A percentile compares a stretch with the other conserved stretches of the same genome.
phyloP scores from a whole-genome alignment of 495 filamentous ascomycete species.

The Penicillium salamii region DNA sequence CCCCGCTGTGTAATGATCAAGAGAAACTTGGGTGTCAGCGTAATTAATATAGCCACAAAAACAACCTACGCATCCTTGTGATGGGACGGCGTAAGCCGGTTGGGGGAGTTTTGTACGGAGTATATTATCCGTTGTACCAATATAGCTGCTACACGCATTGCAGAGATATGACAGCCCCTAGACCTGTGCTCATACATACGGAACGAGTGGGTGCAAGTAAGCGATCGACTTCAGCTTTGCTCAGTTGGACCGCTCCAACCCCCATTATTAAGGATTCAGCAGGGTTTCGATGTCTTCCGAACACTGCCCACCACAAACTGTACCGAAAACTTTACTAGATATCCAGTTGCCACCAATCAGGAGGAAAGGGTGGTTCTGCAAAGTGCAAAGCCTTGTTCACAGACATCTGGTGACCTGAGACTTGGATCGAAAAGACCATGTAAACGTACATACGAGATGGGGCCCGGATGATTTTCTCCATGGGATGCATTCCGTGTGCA shows the following conservation, averaged over 20 bases:
- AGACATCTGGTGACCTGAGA: neutral
- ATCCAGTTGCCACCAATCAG: conserved; percentile 5
- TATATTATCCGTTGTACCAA: neutral
- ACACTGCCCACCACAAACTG: neutral
- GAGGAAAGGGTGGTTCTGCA: neutral
- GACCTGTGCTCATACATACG: no score
- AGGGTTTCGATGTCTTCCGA: neutral
- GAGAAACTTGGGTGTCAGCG: neutral
- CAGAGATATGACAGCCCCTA: no score
- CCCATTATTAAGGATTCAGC: neutral
- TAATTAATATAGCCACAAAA: conserved; percentile 7
- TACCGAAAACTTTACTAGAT: conserved; percentile 2
- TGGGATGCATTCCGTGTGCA: conserved; percentile 22
- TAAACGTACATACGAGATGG: neutral
- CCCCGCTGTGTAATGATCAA: conserved; percentile 24
- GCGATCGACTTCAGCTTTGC: conserved; percentile 21
- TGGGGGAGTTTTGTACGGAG: neutral
- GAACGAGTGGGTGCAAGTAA: neutral
- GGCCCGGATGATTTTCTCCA: conserved; percentile 24
- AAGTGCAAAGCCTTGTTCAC: conserved; percentile 1
- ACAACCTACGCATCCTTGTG: conserved; percentile 1
- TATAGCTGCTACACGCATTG: no score
- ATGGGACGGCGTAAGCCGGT: conserved; percentile 4
- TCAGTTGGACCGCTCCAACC: neutral
- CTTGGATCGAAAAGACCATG: neutral